Conservation (phyloP, 2,329 filamentous ascomycete species). For the Dactylonectria macrodidyma region DNA sequence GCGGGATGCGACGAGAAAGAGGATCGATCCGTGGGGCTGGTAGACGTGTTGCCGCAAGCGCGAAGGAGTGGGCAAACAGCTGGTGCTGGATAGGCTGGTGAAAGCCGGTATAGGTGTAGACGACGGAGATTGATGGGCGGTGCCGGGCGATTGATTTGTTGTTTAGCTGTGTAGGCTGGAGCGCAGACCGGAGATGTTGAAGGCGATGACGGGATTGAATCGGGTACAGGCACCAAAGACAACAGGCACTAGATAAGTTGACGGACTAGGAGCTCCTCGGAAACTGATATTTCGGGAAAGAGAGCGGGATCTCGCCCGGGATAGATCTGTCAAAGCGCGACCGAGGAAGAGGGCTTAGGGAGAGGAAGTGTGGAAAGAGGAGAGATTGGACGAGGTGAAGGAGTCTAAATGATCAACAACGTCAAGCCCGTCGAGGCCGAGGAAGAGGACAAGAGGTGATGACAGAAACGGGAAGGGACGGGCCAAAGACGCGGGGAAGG, state of each 20-base stretch:
- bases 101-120: slow-evolving; percentile 15
- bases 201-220: slow-evolving; percentile 10
- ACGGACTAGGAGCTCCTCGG: slow-evolving; percentile 10
- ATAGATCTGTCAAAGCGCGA: neutral
- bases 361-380: neutral
- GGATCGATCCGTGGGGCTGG: slow-evolving; percentile 25
- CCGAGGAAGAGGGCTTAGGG: neutral
- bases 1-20: slow-evolving; percentile 37
- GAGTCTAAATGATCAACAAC: neutral
- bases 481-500: slow-evolving; percentile 31
- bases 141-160: slow-evolving; percentile 7
- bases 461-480: slow-evolving; percentile 27
- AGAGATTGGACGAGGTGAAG: neutral
- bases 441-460: slow-evolving; percentile 9
- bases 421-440: neutral
- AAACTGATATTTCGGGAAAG: slow-evolving; percentile 18
- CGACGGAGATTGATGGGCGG: slow-evolving; percentile 37
- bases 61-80: slow-evolving; percentile 10
- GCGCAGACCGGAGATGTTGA: slow-evolving; percentile 12
- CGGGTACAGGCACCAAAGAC: slow-evolving; percentile 26
- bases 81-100: slow-evolving; percentile 5
- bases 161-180: neutral
- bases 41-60: neutral
- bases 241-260: slow-evolving; percentile 24
- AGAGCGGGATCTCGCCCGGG: slow-evolving; percentile 14